phyloP scores from a whole-genome alignment of 108 stramenopile genomes.

The Tribonema minus region DNA sequence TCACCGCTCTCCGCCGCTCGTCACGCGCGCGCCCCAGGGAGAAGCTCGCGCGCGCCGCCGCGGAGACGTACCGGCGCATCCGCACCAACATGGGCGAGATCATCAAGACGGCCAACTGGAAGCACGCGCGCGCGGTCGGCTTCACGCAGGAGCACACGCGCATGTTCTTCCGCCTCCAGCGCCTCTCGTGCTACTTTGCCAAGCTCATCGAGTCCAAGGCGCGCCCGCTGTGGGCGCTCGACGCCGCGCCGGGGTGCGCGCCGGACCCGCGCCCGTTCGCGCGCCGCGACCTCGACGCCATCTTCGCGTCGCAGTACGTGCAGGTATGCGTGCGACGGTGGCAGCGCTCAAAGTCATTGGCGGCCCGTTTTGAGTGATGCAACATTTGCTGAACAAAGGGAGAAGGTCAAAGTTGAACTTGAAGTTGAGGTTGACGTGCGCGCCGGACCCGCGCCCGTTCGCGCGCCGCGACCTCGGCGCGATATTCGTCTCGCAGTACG shows the following conservation, averaged over 20 bases:
- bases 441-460: constrained; percentile 4
- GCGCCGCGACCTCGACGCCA: constrained; percentile 2
- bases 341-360: too few species aligned
- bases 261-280: constrained; percentile 11
- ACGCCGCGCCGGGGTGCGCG: too few species aligned
- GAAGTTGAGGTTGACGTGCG: too few species aligned
- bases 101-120: constrained; percentile 18
- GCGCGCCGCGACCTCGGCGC: constrained; percentile 6
- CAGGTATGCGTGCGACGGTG: too few species aligned
- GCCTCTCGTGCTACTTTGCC: constrained; percentile 12
- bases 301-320: constrained; percentile 16
- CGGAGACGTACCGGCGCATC: constrained; percentile 5
- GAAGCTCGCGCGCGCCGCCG: constrained; percentile 16
- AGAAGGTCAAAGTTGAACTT: too few species aligned
- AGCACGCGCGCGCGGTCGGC: constrained; percentile 12
- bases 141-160: constrained; percentile 14
- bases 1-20: too few species aligned
- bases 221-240: constrained; percentile 15
- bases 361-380: too few species aligned
- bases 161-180: constrained; percentile 23
- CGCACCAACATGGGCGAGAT: constrained; percentile 23
- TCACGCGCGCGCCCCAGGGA: too few species aligned
- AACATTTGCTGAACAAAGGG: too few species aligned
- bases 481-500: constrained; percentile 9
- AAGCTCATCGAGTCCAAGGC: constrained; percentile 24